phyloP scores from a whole-genome alignment of 371 early-diverging fungal genomes.

The Massospora cicadina region DNA sequence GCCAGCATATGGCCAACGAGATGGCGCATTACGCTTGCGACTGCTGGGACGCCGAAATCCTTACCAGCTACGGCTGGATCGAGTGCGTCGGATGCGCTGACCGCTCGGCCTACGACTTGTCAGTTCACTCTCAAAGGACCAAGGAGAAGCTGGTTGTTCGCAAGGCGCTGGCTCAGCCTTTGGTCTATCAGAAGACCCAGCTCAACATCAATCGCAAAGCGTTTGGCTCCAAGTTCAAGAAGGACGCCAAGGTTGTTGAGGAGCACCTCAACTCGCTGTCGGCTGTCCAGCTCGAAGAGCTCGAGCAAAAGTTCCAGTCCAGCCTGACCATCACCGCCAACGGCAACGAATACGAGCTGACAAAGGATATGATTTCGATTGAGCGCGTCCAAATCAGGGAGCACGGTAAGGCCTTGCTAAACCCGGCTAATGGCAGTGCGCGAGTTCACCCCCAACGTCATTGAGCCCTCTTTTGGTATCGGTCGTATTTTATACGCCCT shows the following conservation, averaged over 20 bases:
- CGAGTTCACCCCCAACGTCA: constrained; percentile 96
- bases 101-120: constrained; percentile 95
- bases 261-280: constrained; percentile 45
- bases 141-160: constrained; percentile 87
- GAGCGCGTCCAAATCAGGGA: constrained; percentile 58
- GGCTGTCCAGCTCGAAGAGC: constrained; percentile 34
- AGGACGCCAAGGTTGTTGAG: constrained; percentile 76
- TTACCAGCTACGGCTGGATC: constrained; percentile 94
- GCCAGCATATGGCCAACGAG: constrained; percentile 99
- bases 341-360: constrained; percentile 49
- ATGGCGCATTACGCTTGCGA: constrained; percentile 99
- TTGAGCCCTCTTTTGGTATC: constrained; percentile 99
- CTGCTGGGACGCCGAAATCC: constrained; percentile 98
- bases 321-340: constrained; percentile 20
- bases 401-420: constrained; percentile 31
- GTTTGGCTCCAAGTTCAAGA: constrained; percentile 85
- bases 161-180: constrained; percentile 73
- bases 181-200: constrained; percentile 51
- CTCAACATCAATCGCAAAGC: constrained; percentile 83
- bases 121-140: constrained; percentile 80
- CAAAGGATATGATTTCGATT: constrained; percentile 49
- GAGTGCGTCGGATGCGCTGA: constrained; percentile 99
- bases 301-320: constrained; percentile 27
- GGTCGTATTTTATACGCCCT: constrained; percentile 97
- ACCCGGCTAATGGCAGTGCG: constrained; percentile 35